phyloP scores from a whole-genome alignment of 192 early-diverging fungal species.

The Coemansia sp. region DNA sequence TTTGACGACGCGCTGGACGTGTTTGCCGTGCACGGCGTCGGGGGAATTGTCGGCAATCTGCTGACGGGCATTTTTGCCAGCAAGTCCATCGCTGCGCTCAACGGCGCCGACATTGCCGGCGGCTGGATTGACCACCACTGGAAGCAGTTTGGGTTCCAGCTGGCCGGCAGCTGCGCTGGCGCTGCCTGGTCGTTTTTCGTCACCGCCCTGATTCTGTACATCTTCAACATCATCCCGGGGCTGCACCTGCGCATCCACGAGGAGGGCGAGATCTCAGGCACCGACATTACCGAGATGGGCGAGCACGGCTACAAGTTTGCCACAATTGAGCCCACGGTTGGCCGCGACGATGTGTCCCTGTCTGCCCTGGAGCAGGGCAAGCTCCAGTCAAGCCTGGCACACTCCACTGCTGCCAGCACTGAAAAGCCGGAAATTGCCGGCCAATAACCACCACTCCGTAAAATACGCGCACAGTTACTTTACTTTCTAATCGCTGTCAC shows the following conservation, averaged over 20 bases:
- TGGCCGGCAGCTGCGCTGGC: constrained; percentile 68
- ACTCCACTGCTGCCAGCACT: constrained; percentile 14
- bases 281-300: constrained; percentile 84
- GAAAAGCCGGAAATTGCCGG: constrained; percentile 21
- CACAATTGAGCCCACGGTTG: constrained; percentile 22
- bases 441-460: no score
- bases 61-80: constrained; percentile 88
- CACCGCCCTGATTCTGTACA: constrained; percentile 67
- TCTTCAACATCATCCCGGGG: constrained; percentile 73
- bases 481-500: background rate
- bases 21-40: constrained; percentile 86
- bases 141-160: constrained; percentile 76
- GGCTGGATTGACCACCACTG: constrained; percentile 82
- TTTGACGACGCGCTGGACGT: constrained; percentile 94
- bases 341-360: constrained; percentile 15
- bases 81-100: constrained; percentile 64
- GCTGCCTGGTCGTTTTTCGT: constrained; percentile 75
- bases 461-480: no score
- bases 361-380: constrained; percentile 24
- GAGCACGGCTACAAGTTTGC: constrained; percentile 60
- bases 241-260: constrained; percentile 75
- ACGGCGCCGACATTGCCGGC: constrained; percentile 60
- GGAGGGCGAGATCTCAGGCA: constrained; percentile 69
- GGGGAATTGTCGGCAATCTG: constrained; percentile 77
- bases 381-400: constrained; percentile 6